These are phyloP conservation scores for Rhizoctonia solani DNA, from an alignment of 1,284 basidiomycete species.

Conservation along the genomic window DNA sequence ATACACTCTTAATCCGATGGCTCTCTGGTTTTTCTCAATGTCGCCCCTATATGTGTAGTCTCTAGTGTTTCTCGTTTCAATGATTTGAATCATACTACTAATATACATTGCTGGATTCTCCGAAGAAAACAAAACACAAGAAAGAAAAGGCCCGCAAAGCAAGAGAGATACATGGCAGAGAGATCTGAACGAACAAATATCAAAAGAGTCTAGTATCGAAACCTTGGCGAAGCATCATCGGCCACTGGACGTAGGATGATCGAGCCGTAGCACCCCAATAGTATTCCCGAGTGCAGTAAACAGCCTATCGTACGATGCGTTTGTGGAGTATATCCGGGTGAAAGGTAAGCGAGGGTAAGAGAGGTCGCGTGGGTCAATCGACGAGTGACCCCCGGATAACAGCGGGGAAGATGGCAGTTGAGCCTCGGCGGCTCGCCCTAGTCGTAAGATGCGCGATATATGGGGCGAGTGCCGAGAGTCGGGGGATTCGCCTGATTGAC, in stretches of 20 bases:
- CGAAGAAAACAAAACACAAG: conserved; percentile 6
- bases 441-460: conserved; percentile 28
- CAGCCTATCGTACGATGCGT: conserved; percentile 50
- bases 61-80: conserved; percentile 10
- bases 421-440: conserved; percentile 32
- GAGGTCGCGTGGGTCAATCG: conserved; percentile 37
- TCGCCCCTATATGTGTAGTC: conserved; percentile 10
- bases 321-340: conserved; percentile 67
- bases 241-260: neutral
- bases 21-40: neutral
- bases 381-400: conserved; percentile 41
- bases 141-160: neutral
- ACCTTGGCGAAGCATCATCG: neutral
- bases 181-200: conserved; percentile 1
- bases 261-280: conserved; percentile 58
- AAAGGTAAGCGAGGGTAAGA: conserved; percentile 67
- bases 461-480: conserved; percentile 26
- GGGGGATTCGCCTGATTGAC: neutral
- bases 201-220: neutral
- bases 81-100: conserved; percentile 12
- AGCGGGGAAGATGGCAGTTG: conserved; percentile 32
- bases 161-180: neutral
- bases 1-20: conserved; percentile 27
- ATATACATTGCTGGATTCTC: conserved; percentile 27
- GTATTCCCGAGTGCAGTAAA: conserved; percentile 81